phyloP scores from a whole-genome alignment of 805 yeast genomes.

The Nakazawaea wickerhamii region DNA sequence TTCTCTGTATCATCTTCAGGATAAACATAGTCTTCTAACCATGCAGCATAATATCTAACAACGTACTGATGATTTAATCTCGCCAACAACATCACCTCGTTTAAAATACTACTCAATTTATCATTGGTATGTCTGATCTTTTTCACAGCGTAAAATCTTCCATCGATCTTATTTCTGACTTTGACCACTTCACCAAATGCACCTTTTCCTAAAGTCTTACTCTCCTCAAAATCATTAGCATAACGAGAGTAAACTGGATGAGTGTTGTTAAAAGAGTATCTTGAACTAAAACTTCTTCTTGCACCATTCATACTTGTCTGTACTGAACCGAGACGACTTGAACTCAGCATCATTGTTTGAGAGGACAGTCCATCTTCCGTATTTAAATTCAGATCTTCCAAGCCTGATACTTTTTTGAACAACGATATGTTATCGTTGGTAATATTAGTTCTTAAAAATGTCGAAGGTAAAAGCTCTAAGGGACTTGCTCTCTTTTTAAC shows the following conservation, averaged over 20 bases:
- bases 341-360: conserved; percentile 9
- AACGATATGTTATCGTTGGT: not conserved
- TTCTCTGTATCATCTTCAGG: conserved; percentile 21
- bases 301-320: conserved; percentile 20
- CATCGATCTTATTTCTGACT: conserved; percentile 89
- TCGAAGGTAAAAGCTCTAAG: conserved; percentile 76
- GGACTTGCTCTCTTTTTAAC: conserved; percentile 76
- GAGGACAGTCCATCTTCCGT: not conserved
- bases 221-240: conserved; percentile 91
- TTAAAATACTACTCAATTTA: conserved; percentile 72
- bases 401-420: not conserved
- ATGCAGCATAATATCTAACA: conserved; percentile 93
- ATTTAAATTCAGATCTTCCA: not conserved
- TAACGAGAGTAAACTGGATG: conserved; percentile 55
- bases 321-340: conserved; percentile 15
- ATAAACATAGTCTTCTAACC: conserved; percentile 63
- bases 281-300: conserved; percentile 37
- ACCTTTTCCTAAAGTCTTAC: conserved; percentile 85
- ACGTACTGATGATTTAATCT: conserved; percentile 92
- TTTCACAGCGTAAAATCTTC: conserved; percentile 91
- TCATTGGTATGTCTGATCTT: conserved; percentile 81
- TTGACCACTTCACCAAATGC: conserved; percentile 99
- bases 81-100: conserved; percentile 89
- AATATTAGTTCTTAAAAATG: conserved; percentile 74
- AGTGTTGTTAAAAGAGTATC: conserved; percentile 24